A percentile compares a stretch with the other conserved stretches of the same genome.
These are phyloP conservation scores for Brettanomyces naardenensis DNA, from an alignment of 805 yeast genomes.

Conservation along the genomic window DNA sequence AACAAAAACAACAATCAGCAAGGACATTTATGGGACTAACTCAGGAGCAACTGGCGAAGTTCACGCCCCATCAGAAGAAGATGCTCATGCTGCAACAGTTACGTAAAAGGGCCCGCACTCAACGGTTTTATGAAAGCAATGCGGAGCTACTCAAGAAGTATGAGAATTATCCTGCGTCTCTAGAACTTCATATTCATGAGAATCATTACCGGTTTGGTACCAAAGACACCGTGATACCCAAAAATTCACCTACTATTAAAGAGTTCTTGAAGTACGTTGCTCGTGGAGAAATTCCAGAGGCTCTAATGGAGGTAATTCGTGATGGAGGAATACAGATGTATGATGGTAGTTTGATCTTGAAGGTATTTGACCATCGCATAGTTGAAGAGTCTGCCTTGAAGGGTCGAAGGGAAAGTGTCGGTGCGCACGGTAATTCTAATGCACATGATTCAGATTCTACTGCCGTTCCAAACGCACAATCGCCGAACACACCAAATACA, in stretches of 20 bases:
- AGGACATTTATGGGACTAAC: slow-evolving; percentile 19
- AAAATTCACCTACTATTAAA: slow-evolving; percentile 66
- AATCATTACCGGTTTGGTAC: slow-evolving; percentile 88
- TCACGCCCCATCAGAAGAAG: slow-evolving; percentile 35
- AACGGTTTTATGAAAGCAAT: slow-evolving; percentile 61
- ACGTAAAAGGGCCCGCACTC: slow-evolving; percentile 36
- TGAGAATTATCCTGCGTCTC: slow-evolving; percentile 67
- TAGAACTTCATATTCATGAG: slow-evolving; percentile 86
- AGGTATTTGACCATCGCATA: slow-evolving; percentile 79
- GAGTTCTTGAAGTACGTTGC: slow-evolving; percentile 76
- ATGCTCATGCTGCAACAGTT: slow-evolving; percentile 33
- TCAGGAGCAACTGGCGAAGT: slow-evolving; percentile 24
- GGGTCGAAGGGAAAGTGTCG: background rate
- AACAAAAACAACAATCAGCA: slow-evolving; percentile 14
- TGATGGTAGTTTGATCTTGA: slow-evolving; percentile 84
- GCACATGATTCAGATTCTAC: background rate
- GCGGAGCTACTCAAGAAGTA: slow-evolving; percentile 71
- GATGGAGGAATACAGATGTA: slow-evolving; percentile 80
- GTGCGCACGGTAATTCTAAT: background rate
- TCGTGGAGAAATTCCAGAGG: slow-evolving; percentile 78
- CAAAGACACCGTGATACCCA: slow-evolving; percentile 80
- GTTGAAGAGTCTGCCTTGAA: slow-evolving; percentile 14
- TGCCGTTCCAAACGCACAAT: background rate
- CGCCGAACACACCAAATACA: background rate
- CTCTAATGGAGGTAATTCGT: slow-evolving; percentile 79